A percentile compares a stretch with the other conserved stretches of the same genome.
Conservation (phyloP, 2,329 filamentous ascomycete species). For the Berkeleyomyces rouxiae region DNA sequence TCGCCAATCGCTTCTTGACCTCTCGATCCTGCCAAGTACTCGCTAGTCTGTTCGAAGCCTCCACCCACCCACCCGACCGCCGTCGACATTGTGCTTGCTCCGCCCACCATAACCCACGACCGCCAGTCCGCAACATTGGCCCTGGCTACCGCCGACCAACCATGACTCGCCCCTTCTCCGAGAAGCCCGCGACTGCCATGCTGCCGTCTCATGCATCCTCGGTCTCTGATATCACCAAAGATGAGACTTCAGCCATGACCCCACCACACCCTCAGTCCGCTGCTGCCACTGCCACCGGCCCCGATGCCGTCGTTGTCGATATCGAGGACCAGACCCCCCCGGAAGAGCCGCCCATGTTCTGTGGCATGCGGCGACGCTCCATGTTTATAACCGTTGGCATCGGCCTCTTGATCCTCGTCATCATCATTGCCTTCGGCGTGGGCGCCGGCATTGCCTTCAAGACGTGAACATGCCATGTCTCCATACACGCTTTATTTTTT, state of each 20-base stretch:
- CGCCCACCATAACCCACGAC: background rate
- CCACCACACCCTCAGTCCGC: background rate
- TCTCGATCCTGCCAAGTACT: background rate
- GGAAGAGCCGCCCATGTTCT: conserved; percentile 13
- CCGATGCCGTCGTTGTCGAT: background rate
- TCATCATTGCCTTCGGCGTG: conserved; percentile 16
- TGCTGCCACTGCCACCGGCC: background rate
- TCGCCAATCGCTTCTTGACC: background rate
- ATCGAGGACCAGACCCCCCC: conserved; percentile 1
- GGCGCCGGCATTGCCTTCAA: conserved; percentile 16
- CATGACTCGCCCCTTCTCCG: background rate
- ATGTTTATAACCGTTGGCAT: conserved; percentile 16
- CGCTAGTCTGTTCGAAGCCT: no score
- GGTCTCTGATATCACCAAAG: conserved; percentile 5
- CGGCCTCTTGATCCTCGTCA: conserved; percentile 14
- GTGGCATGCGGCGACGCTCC: conserved; percentile 16
- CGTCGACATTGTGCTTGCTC: no score
- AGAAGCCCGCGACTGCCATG: background rate
- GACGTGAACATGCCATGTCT: background rate
- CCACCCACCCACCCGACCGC: no score
- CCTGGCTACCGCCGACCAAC: background rate
- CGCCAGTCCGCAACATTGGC: background rate
- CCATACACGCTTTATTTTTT: background rate
- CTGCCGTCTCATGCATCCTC: conserved; percentile 4
- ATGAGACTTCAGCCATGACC: conserved; percentile 3